phyloP scores from a whole-genome alignment of 1,284 basidiomycete genomes.

The Wolfiporia cocos region DNA sequence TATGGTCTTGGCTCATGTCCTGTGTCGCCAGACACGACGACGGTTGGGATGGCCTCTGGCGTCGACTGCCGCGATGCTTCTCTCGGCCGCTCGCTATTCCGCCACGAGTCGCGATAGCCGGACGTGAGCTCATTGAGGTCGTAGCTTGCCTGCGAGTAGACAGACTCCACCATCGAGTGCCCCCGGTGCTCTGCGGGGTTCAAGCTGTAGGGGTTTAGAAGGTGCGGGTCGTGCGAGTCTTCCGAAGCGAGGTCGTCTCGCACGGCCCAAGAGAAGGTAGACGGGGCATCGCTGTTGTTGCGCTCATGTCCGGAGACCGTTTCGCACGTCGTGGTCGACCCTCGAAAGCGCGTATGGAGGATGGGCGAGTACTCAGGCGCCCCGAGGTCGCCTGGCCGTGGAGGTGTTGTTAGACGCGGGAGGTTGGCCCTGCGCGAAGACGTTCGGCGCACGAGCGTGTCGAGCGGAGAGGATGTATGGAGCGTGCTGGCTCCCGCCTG shows the following conservation, averaged over 20 bases:
- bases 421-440: conserved; percentile 29
- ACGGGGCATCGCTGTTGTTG: conserved; percentile 13
- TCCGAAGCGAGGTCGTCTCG: neutral
- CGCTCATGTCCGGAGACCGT: conserved; percentile 27
- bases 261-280: conserved; percentile 15
- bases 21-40: conserved; percentile 36
- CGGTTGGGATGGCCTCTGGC: conserved; percentile 30
- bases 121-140: conserved; percentile 27
- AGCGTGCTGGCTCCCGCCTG: conserved; percentile 10
- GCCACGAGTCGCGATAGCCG: conserved; percentile 23
- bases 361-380: conserved; percentile 45
- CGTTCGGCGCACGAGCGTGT: conserved; percentile 32
- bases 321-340: conserved; percentile 42
- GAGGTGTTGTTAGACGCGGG: conserved; percentile 12
- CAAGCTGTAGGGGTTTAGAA: too few relatives aligned
- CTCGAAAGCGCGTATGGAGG: conserved; percentile 57
- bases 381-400: conserved; percentile 8
- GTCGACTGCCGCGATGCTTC: neutral
- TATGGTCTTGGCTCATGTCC: conserved; percentile 19
- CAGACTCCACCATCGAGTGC: conserved; percentile 25
- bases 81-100: conserved; percentile 4
- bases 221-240: neutral
- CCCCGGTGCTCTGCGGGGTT: conserved; percentile 6
- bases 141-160: conserved; percentile 27
- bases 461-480: conserved; percentile 34